A percentile compares a stretch with the other conserved stretches of the same genome.
Conservation (phyloP, 2,329 filamentous ascomycete genomes). For the Cladorrhinum sp. region DNA sequence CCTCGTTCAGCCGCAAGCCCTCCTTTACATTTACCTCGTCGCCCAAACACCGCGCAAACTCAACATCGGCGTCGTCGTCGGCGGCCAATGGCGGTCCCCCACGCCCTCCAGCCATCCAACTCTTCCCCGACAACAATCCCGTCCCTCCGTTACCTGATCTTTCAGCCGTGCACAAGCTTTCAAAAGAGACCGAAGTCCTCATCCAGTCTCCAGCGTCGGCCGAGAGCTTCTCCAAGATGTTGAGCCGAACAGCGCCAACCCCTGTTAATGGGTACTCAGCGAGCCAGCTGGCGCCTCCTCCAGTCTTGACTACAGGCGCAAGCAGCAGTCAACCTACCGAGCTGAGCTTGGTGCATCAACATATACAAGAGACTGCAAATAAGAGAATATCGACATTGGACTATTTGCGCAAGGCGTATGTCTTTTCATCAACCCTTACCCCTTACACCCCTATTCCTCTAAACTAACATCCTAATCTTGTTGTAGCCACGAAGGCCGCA, state of each 20-base stretch:
- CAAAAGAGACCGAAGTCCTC: conserved; percentile 23
- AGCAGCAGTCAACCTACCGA: conserved; percentile 43
- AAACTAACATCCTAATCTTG: conserved; percentile 22
- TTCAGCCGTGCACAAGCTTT: conserved; percentile 29
- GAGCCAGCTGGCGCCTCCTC: conserved; percentile 30
- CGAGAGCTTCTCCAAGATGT: conserved; percentile 44
- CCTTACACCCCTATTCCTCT: not conserved
- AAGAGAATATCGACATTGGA: conserved; percentile 94
- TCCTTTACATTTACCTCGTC: conserved; percentile 43
- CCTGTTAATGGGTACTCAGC: conserved; percentile 30
- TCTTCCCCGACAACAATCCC: conserved; percentile 41
- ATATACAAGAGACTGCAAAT: conserved; percentile 78
- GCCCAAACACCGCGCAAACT: conserved; percentile 40
- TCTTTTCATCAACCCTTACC: not conserved
- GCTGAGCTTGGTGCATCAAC: conserved; percentile 50
- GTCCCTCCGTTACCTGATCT: conserved; percentile 53
- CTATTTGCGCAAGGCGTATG: conserved; percentile 88
- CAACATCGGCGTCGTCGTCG: conserved; percentile 35
- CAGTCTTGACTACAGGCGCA: conserved; percentile 14
- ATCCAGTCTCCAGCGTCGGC: conserved; percentile 33
- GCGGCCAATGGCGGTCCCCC: conserved; percentile 33
- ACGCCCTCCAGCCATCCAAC: conserved; percentile 23
- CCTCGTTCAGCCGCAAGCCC: conserved; percentile 53
- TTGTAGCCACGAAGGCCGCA: conserved; percentile 89
- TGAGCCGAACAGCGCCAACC: conserved; percentile 42